Conservation (phyloP, 129 eudicot genomes). For the Centella asiatica region DNA sequence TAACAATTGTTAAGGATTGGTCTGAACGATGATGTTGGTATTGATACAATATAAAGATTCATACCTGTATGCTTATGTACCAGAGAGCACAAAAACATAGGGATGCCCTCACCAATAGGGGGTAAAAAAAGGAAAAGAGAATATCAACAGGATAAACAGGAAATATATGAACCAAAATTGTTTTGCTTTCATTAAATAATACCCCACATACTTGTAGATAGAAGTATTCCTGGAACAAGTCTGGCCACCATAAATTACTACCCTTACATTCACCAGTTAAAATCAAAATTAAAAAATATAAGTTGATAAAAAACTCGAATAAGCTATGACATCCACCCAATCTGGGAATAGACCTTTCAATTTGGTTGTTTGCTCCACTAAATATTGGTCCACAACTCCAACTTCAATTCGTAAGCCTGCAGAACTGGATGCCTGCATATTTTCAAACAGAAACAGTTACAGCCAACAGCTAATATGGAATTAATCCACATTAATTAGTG, state of each 20-base stretch:
- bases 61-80: too few species aligned
- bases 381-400: slow-evolving; percentile 70
- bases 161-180: neutral
- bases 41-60: too few species aligned
- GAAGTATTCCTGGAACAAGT: neutral
- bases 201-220: too few species aligned
- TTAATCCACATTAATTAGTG: too few species aligned
- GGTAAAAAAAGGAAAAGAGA: too few species aligned
- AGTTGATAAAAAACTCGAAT: slow-evolving; percentile 65
- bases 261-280: neutral
- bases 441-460: neutral
- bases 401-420: slow-evolving; percentile 62
- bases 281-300: slow-evolving; percentile 44
- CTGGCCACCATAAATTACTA: neutral
- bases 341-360: slow-evolving; percentile 68
- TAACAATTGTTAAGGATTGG: too few species aligned
- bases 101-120: too few species aligned
- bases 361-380: slow-evolving; percentile 45
- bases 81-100: too few species aligned
- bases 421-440: slow-evolving; percentile 58
- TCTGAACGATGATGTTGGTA: too few species aligned
- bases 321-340: slow-evolving; percentile 80
- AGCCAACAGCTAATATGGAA: neutral
- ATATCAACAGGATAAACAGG: neutral
- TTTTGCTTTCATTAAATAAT: neutral